Conservation (phyloP, 495 filamentous ascomycete genomes). For the Neurospora sp. region DNA sequence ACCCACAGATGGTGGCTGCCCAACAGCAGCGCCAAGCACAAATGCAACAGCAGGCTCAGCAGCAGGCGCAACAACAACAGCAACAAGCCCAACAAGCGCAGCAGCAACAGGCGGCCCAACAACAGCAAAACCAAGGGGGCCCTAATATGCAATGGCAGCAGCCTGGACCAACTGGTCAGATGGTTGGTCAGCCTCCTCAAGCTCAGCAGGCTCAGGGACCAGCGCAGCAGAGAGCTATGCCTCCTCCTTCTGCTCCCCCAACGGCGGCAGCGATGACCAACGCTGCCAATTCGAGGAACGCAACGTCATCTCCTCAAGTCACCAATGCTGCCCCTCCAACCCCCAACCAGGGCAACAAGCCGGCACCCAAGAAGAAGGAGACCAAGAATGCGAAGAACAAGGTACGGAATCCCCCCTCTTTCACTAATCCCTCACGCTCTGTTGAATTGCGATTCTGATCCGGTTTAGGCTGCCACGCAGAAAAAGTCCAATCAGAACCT, state of each 20-base stretch:
- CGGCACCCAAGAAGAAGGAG: slow-evolving; percentile 80
- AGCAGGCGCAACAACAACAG: slow-evolving; percentile 16
- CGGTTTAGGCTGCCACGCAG: slow-evolving; percentile 49
- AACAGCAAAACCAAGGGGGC: slow-evolving; percentile 22
- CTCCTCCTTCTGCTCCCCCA: slow-evolving; percentile 70
- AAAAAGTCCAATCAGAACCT: slow-evolving; percentile 54
- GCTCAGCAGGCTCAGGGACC: slow-evolving; percentile 53
- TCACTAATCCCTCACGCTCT: slow-evolving; percentile 23
- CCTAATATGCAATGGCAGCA: slow-evolving; percentile 47
- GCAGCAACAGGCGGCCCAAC: slow-evolving; percentile 26
- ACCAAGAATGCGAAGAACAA: slow-evolving; percentile 58
- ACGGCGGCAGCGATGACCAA: slow-evolving; percentile 43
- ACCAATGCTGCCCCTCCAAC: slow-evolving; percentile 73
- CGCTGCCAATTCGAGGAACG: slow-evolving; percentile 42
- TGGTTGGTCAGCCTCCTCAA: slow-evolving; percentile 49
- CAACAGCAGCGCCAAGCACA: slow-evolving; percentile 21
- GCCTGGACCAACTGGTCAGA: slow-evolving; percentile 47
- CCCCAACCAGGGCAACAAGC: slow-evolving; percentile 66
- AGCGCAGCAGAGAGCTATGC: slow-evolving; percentile 65
- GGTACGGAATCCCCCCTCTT: slow-evolving; percentile 45
- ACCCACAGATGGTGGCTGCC: slow-evolving; percentile 23
- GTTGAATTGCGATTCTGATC: slow-evolving; percentile 16
- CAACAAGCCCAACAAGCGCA: slow-evolving; percentile 4
- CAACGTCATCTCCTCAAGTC: slow-evolving; percentile 74
- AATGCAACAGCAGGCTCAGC: slow-evolving; percentile 26